These are phyloP conservation scores for Adansonia rubrostipa DNA, from an alignment of 441 rosid genomes.

Conservation along the genomic window DNA sequence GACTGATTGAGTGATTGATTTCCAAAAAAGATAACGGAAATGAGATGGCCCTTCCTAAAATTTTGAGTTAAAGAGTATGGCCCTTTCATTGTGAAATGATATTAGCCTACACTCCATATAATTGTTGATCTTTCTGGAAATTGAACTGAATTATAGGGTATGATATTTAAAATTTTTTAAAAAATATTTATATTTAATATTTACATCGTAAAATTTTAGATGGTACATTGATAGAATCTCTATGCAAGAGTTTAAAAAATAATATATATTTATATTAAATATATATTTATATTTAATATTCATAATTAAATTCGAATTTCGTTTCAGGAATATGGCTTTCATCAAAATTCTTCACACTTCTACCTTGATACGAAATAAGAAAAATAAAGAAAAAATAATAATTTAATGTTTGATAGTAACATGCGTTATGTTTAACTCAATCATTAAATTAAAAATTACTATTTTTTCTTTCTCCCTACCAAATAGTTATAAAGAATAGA, in stretches of 20 bases:
- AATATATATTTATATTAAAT: no score
- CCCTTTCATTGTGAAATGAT: not conserved
- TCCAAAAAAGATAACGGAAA: not conserved
- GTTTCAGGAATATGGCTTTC: no score
- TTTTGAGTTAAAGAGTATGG: not conserved
- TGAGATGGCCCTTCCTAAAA: not conserved
- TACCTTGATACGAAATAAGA: no score
- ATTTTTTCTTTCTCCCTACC: not conserved
- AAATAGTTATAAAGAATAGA: not conserved
- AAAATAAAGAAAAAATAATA: no score
- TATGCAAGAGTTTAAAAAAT: no score
- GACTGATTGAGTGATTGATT: not conserved
- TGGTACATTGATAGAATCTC: no score
- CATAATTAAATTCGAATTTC: no score
- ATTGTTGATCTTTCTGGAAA: not conserved
- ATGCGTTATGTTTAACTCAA: not conserved
- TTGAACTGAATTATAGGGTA: not conserved
- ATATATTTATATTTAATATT: no score
- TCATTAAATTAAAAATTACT: not conserved
- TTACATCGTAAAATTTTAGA: no score
- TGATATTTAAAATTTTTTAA: no score
- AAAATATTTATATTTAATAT: no score
- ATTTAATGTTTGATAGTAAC: not conserved
- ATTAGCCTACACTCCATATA: not conserved
- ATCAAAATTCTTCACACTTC: no score